phyloP scores from a whole-genome alignment of 495 filamentous ascomycete genomes.

The Mycothermus thermophilus region DNA sequence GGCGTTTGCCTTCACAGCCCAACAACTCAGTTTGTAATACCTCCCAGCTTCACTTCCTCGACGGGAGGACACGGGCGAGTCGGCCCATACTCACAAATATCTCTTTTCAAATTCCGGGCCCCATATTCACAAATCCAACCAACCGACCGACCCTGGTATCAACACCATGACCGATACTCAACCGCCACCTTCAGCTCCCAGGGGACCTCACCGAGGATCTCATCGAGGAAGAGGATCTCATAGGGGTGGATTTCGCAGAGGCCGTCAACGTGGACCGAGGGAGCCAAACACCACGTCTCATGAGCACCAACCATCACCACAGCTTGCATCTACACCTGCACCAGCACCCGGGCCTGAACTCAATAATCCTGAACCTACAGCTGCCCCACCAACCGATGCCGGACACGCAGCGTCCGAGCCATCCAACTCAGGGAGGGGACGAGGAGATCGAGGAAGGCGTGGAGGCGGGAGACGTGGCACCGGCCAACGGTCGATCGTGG shows the following conservation, averaged over 20 bases:
- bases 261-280: constrained; percentile 1
- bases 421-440: background rate
- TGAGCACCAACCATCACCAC: background rate
- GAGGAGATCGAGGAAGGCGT: constrained; percentile 24
- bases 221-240: constrained; percentile 13
- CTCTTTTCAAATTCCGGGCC: background rate
- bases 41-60: too few species aligned
- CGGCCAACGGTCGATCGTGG: constrained; percentile 23
- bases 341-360: background rate
- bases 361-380: constrained; percentile 3
- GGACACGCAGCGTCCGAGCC: background rate
- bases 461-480: constrained; percentile 22
- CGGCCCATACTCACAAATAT: too few species aligned
- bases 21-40: too few species aligned
- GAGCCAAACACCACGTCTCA: background rate
- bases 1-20: background rate
- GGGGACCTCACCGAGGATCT: constrained; percentile 10
- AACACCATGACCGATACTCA: constrained; percentile 9
- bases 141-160: background rate
- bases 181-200: constrained; percentile 1
- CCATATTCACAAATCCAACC: background rate
- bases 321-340: too few species aligned
- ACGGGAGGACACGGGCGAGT: too few species aligned
- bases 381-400: background rate
- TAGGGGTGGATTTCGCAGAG: constrained; percentile 6